A percentile compares a stretch with the other conserved stretches of the same genome.
Evolutionary conservation across 495 filamentous ascomycete species (phyloP).

Genomic region (Penicillium coprophilum): DNA sequence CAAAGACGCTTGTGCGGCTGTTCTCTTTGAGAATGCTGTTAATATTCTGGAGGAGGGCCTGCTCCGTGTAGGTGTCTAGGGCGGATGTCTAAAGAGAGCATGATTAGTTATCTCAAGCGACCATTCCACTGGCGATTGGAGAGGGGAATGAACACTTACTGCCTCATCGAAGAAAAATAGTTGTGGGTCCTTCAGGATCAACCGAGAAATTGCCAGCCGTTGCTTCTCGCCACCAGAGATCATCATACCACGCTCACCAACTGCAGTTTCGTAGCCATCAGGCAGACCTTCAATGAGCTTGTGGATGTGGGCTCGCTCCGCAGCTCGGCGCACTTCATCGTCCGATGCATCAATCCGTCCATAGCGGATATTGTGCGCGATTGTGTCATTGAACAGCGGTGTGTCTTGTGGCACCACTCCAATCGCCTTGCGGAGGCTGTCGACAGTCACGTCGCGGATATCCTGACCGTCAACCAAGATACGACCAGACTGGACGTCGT

Average conservation of each 20-base stretch:
- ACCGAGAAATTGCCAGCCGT: slow-evolving; percentile 78
- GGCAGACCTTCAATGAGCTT: slow-evolving; percentile 76
- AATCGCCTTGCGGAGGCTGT: slow-evolving; percentile 81
- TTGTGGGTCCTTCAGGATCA: slow-evolving; percentile 89
- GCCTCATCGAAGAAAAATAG: slow-evolving; percentile 97
- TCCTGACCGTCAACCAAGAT: slow-evolving; percentile 95
- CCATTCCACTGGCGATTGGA: not conserved
- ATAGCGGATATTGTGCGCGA: slow-evolving; percentile 93
- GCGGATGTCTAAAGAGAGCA: slow-evolving; percentile 66
- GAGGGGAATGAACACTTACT: slow-evolving; percentile 41
- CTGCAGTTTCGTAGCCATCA: slow-evolving; percentile 85
- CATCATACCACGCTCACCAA: slow-evolving; percentile 97
- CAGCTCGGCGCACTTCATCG: slow-evolving; percentile 71
- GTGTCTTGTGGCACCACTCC: slow-evolving; percentile 98
- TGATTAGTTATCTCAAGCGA: slow-evolving; percentile 12
- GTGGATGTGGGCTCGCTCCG: slow-evolving; percentile 79
- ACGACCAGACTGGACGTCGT: slow-evolving; percentile 82
- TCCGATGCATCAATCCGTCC: slow-evolving; percentile 77
- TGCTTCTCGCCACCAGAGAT: slow-evolving; percentile 98
- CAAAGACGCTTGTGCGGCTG: slow-evolving; percentile 84
- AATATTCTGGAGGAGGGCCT: slow-evolving; percentile 87
- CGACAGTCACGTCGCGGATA: slow-evolving; percentile 74
- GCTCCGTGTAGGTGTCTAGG: slow-evolving; percentile 93
- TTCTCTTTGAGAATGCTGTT: slow-evolving; percentile 92
- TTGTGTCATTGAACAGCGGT: slow-evolving; percentile 92